phyloP scores from a whole-genome alignment of 2,329 filamentous ascomycete genomes.

The Hyphodiscus sp. region DNA sequence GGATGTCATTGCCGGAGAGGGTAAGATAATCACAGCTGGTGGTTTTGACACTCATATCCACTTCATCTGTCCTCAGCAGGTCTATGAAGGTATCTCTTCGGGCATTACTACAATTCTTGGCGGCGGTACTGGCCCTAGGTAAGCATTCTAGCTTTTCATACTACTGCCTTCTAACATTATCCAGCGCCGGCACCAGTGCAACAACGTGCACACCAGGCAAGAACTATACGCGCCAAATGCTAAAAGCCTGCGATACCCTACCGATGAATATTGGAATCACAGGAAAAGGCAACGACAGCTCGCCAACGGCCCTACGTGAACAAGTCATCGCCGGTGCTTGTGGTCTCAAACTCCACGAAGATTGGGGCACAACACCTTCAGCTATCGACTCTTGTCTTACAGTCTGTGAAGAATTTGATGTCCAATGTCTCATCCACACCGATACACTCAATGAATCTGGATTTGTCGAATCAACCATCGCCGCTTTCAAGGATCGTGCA shows the following conservation, averaged over 20 bases:
- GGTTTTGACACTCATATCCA: conserved; percentile 89
- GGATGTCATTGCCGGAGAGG: conserved; percentile 86
- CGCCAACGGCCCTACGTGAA: conserved; percentile 63
- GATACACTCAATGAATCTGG: conserved; percentile 95
- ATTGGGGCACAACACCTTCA: conserved; percentile 88
- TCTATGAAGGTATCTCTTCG: conserved; percentile 72
- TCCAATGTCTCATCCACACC: conserved; percentile 92
- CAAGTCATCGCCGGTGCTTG: conserved; percentile 79
- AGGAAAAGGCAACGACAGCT: conserved; percentile 86
- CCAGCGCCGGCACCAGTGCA: conserved; percentile 76
- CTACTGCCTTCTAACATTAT: conserved; percentile 3
- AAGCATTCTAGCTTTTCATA: conserved; percentile 6
- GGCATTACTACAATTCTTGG: conserved; percentile 89
- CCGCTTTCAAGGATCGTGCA: conserved; percentile 76
- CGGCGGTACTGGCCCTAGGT: conserved; percentile 87
- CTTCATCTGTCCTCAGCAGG: conserved; percentile 92
- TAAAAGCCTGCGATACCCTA: conserved; percentile 75
- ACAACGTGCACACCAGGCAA: conserved; percentile 90
- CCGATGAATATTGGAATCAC: conserved; percentile 89
- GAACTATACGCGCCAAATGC: conserved; percentile 79
- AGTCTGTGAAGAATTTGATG: conserved; percentile 85
- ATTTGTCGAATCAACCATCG: conserved; percentile 89
- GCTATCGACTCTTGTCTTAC: conserved; percentile 82
- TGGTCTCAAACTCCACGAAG: conserved; percentile 90
- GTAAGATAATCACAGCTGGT: conserved; percentile 84